Base-by-base conservation (phyloP, 352 stramenopile species). In the Globisporangium takayamanum region DNA sequence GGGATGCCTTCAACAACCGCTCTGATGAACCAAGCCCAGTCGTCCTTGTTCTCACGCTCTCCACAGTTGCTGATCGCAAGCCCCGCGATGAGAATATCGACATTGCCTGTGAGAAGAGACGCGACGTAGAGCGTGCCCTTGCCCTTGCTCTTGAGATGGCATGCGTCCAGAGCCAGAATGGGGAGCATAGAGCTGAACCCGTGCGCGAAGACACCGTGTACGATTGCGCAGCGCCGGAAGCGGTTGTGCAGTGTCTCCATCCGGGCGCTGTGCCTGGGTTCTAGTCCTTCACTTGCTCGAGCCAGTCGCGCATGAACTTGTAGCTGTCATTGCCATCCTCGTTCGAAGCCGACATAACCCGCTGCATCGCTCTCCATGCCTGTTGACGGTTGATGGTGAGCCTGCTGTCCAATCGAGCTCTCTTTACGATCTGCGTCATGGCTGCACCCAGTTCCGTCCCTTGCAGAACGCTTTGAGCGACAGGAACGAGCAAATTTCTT, bases 11-110 rank as follows among this genome's bases (percentile, higher is more conserved):
- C 47, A 10, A 52, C 3, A 4, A 52, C 5, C 0, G 26, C 47
- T 18, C 26, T 3, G 12, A 36, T 2, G 25, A 52, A 52, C 25
- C 47, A 52, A 14, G 16, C 15, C 22, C 22, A 52, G 25, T 52
- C 47, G 47, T 52, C 47, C 4, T 52, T 52, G n/a, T 52, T 52
- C 47, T 52, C 47, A 16, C 47, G 8, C 12, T 15, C 47, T 14
- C 22, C 47, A 22, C 10, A 11, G 47, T 52, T 52, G 25, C 47
- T 33, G n/a, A 52, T 52, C 2, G 3, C 47, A 0, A 52, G 1
- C 5, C 47, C 47, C 0, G 22, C 47, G 25, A 37, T 37, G 14
- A 52, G 25, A 52, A 37, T 33, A 11, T 52, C 47, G 18, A 52
- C 20, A 6, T 52, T 37, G 6, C 25, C 47, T 0, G 47, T 52